Conservation (phyloP, 306 rosid genomes). For the Clitoria ternatea region DNA sequence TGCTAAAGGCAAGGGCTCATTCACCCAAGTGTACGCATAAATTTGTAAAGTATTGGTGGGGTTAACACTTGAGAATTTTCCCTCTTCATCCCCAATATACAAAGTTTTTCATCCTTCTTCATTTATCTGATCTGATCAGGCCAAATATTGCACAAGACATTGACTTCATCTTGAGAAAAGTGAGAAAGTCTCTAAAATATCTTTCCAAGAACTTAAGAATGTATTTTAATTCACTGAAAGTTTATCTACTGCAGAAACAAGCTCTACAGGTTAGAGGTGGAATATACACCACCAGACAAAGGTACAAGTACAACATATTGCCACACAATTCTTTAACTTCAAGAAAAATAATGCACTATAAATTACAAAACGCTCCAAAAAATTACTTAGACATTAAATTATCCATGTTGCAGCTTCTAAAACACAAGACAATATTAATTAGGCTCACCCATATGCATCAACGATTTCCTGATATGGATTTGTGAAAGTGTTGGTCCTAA, state of each 20-base stretch:
- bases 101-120: constrained; percentile 8
- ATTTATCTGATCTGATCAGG: constrained; percentile 3
- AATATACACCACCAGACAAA: neutral
- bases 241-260: neutral
- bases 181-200: neutral
- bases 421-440: constrained; percentile 15
- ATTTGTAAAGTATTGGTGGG: neutral
- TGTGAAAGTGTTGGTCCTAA: constrained; percentile 91
- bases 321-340: neutral
- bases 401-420: constrained; percentile 20
- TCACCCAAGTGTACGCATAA: neutral
- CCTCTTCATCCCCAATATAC: neutral
- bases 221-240: neutral
- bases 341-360: constrained; percentile 9
- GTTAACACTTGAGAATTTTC: constrained; percentile 9
- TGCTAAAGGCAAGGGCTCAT: neutral
- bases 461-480: constrained; percentile 94
- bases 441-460: constrained; percentile 97
- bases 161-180: constrained; percentile 3
- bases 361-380: constrained; percentile 6
- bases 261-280: neutral
- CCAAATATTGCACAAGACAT: too few relatives aligned
- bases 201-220: neutral
- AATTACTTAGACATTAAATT: constrained; percentile 11
- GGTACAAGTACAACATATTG: neutral